Base-by-base conservation (phyloP, 371 early-diverging fungal genomes). In the Mucor mucedo region DNA sequence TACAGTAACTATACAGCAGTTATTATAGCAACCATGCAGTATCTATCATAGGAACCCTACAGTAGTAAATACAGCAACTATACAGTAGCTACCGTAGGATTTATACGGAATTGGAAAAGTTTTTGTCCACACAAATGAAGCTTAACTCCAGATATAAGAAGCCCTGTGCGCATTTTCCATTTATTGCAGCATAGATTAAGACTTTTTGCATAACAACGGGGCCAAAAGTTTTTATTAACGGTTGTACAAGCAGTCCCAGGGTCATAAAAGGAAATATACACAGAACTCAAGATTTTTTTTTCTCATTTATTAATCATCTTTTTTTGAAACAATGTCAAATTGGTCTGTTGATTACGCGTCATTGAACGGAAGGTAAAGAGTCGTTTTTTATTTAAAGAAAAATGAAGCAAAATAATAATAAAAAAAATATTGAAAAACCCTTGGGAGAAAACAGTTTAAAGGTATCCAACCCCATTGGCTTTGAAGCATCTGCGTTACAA, bases 291-390 rank as follows among this genome's bases (percentile, higher is more conserved):
- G 27, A 28, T 50, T 30, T 50, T 2, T 48, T 14, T 10, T 21
- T 30, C 11, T 10, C 21, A 4, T 30, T 32, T 50, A 13, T 29
- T 35, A 2, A 32, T 53, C 32, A 35, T 38, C 33, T 38, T 9
- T 21, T 21, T 42, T 44, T 44, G 5, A 45, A 29, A 62, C 27
- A 28, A 70, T 77, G 70, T 68, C 74, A 33, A 62, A 65, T 41
- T 77, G 78, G 78, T 59, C 71, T 54, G 60, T 77, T 10, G 75
- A 77, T 64, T 77, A 72, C 66, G 66, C 72, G 49, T 74, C 78
- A 27, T 72, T 74, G 40, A 65, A 66, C 27, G 32, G 69, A 49
- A 57, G 56, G 8, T 29, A 32, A 41, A 33, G 33, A 55, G 10
- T 6, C 45, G 53, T 49, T 44, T 53, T 62, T 49, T 35, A 33